A percentile compares a stretch with the other conserved stretches of the same genome.
Evolutionary conservation across 495 filamentous ascomycete species (phyloP).

Genomic region (Podospora sp.): DNA sequence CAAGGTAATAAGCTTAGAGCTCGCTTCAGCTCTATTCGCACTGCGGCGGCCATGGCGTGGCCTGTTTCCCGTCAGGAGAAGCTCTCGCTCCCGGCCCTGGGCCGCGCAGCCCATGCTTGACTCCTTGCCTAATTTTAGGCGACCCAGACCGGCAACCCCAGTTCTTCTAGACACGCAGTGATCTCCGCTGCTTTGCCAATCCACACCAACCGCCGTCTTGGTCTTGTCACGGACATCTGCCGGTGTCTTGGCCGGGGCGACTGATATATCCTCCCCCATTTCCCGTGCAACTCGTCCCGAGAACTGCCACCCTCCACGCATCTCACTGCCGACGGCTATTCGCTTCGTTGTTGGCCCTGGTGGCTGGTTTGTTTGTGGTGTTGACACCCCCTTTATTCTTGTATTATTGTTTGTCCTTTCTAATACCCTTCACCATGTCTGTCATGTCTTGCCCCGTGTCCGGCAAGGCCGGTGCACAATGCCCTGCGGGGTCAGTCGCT

Average conservation of each 20-base stretch:
- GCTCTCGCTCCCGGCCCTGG: not conserved
- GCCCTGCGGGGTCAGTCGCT: constrained; percentile 31
- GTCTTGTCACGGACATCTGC: not conserved
- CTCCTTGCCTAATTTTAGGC: not conserved
- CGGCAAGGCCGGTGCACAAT: constrained; percentile 29
- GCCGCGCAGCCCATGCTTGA: not conserved
- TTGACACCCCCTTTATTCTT: not conserved
- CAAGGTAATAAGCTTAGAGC: not conserved
- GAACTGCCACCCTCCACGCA: not conserved
- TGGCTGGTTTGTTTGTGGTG: not conserved
- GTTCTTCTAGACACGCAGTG: not conserved
- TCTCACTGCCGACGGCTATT: constrained; percentile 3
- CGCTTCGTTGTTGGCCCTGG: constrained; percentile 17
- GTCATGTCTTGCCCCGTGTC: constrained; percentile 33
- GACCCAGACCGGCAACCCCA: not conserved
- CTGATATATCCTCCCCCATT: constrained; percentile 6
- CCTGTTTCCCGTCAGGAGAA: not conserved
- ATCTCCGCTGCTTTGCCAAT: constrained; percentile 2
- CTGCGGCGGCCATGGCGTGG: not conserved
- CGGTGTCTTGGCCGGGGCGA: not conserved
- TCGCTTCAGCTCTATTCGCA: not conserved
- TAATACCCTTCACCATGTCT: constrained; percentile 21
- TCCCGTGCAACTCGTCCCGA: not conserved
- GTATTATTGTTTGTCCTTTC: not conserved
- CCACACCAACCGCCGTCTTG: not conserved